These are phyloP conservation scores for Dalbergia cultrata DNA, from an alignment of 306 rosid genomes.

Conservation along the genomic window DNA sequence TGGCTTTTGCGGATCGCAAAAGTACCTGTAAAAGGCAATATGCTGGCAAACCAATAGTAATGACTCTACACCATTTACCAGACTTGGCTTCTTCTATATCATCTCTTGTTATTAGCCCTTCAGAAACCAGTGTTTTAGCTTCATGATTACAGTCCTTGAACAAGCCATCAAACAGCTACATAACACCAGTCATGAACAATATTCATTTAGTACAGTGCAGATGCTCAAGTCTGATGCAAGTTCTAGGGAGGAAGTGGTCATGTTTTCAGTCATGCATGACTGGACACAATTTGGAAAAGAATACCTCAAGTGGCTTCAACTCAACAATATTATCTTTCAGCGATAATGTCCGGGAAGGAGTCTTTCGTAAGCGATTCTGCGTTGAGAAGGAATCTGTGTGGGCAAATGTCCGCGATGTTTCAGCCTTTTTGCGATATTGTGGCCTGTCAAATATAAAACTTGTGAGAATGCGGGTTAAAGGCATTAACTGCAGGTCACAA, in stretches of 20 bases:
- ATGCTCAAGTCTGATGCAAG: constrained; percentile 17
- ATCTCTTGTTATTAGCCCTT: constrained; percentile 67
- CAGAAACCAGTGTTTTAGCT: constrained; percentile 71
- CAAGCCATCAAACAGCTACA: constrained; percentile 74
- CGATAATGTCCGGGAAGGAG: constrained; percentile 60
- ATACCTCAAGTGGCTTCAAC: constrained; percentile 86
- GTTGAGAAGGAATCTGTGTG: constrained; percentile 58
- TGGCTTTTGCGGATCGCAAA: constrained; percentile 74
- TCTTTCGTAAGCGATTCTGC: constrained; percentile 51
- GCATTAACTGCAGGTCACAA: constrained; percentile 11
- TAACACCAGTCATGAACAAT: constrained; percentile 28
- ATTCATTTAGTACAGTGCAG: constrained; percentile 25
- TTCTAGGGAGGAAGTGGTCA: neutral
- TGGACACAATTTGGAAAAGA: neutral
- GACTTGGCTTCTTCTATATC: constrained; percentile 79
- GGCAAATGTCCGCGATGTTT: constrained; percentile 27
- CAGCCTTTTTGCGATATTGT: constrained; percentile 57
- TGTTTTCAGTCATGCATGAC: neutral
- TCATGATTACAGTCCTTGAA: constrained; percentile 65
- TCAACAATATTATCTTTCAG: constrained; percentile 63
- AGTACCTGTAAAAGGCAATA: constrained; percentile 81
- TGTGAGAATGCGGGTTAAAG: constrained; percentile 15
- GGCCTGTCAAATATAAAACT: constrained; percentile 57
- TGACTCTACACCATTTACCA: constrained; percentile 71
- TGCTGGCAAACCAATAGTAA: constrained; percentile 88